phyloP scores from a whole-genome alignment of 495 filamentous ascomycete genomes.

The Saxophila tyrrhenica region DNA sequence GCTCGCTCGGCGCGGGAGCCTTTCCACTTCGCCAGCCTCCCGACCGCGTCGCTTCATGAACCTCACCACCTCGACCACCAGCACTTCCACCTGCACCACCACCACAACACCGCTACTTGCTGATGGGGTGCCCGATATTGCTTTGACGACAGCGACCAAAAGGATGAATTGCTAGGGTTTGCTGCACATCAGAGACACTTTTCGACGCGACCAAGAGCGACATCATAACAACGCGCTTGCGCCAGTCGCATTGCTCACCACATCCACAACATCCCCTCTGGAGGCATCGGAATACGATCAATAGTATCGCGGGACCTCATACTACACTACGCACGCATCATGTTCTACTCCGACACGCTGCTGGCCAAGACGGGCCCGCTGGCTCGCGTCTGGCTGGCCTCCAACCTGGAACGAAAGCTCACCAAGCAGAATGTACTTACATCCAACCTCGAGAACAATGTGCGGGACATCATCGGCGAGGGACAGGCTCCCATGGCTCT shows the following conservation, averaged over 20 bases:
- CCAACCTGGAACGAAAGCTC: slow-evolving; percentile 94
- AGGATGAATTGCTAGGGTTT: background rate
- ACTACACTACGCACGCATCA: slow-evolving; percentile 25
- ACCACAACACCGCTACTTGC: background rate
- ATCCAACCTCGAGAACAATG: slow-evolving; percentile 83
- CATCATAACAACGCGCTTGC: slow-evolving; percentile 2
- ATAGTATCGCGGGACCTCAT: background rate
- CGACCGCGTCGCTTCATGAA: background rate
- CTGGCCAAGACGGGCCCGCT: slow-evolving; percentile 92
- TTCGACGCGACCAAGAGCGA: background rate
- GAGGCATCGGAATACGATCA: background rate
- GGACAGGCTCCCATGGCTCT: slow-evolving; percentile 92
- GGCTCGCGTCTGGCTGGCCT: slow-evolving; percentile 95
- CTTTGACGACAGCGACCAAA: background rate
- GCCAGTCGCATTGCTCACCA: background rate
- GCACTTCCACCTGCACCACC: background rate
- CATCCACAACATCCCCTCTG: background rate
- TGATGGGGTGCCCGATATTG: background rate
- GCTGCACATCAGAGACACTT: background rate
- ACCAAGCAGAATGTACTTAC: slow-evolving; percentile 89
- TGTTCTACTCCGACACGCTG: slow-evolving; percentile 98
- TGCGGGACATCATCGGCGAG: slow-evolving; percentile 85
- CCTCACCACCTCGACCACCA: background rate
- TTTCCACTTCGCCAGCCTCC: background rate
- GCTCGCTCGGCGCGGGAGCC: background rate